These are phyloP conservation scores for maize (Zea mays) DNA, from an alignment of 176 grass and related monocot species.

Conservation along the genomic window DNA sequence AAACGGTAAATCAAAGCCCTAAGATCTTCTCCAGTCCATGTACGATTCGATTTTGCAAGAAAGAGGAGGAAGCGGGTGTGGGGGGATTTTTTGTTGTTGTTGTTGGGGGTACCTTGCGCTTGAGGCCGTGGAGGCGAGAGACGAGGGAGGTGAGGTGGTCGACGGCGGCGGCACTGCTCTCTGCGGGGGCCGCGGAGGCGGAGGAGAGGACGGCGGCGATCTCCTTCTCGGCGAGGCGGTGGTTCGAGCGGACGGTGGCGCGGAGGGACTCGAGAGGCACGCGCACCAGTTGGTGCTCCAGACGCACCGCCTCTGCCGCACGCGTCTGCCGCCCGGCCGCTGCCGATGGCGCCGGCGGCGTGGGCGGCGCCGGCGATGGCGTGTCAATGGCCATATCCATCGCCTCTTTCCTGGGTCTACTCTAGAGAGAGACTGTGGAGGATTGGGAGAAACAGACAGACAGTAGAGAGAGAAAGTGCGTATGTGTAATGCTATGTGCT, in stretches of 20 bases:
- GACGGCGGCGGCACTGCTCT: conserved; percentile 43
- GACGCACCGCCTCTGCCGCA: conserved; percentile 65
- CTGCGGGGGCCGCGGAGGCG: conserved; percentile 28
- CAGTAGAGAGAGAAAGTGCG: neutral
- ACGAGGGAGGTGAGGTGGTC: conserved; percentile 79
- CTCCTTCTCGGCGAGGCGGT: conserved; percentile 90
- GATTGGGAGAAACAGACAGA: neutral
- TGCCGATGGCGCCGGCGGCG: conserved; percentile 18
- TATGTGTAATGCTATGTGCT: too few relatives aligned
- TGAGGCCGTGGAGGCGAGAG: conserved; percentile 91
- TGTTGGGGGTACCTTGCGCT: conserved; percentile 64
- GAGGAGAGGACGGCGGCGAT: conserved; percentile 65
- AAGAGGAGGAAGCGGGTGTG: neutral
- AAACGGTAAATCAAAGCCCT: neutral
- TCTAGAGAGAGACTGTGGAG: neutral
- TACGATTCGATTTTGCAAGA: neutral
- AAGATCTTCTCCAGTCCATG: neutral
- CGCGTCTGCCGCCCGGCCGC: conserved; percentile 48
- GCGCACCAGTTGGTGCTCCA: conserved; percentile 86
- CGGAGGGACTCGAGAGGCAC: conserved; percentile 84
- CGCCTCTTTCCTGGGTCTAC: conserved; percentile 13
- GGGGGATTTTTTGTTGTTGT: neutral
- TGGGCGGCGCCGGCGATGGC: conserved; percentile 45
- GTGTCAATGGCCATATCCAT: conserved; percentile 97
- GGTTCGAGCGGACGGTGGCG: conserved; percentile 62